These are phyloP conservation scores for Pichia inconspicua DNA, from an alignment of 1,139 yeast genomes.

Conservation along the genomic window DNA sequence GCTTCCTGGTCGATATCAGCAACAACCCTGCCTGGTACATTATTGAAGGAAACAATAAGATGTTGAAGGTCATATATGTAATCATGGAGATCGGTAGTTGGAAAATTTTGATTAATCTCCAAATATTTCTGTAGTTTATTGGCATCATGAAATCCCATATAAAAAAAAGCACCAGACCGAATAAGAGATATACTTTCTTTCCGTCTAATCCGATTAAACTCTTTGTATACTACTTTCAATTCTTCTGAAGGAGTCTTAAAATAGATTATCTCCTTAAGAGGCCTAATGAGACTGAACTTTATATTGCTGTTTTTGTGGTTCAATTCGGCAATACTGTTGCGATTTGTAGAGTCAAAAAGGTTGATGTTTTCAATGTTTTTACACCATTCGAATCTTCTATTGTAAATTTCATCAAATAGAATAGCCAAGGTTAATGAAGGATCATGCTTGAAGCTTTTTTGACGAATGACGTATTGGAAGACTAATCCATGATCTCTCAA, in stretches of 20 bases:
- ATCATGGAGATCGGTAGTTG: not conserved
- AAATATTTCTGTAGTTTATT: not conserved
- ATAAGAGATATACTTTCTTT: conserved; percentile 1
- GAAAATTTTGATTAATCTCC: not conserved
- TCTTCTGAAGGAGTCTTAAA: conserved; percentile 2
- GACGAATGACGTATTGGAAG: conserved; percentile 3
- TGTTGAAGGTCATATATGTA: conserved; percentile 4
- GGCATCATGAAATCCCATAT: not conserved
- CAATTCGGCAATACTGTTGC: not conserved
- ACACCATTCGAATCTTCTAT: conserved; percentile 6
- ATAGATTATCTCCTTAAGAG: not conserved
- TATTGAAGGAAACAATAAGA: not conserved
- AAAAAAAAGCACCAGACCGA: not conserved
- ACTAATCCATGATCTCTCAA: not conserved
- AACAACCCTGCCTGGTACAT: not conserved
- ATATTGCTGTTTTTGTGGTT: not conserved
- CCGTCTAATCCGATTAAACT: not conserved
- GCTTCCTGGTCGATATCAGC: not conserved
- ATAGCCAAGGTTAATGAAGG: not conserved
- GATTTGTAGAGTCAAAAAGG: conserved; percentile 2
- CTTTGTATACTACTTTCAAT: not conserved
- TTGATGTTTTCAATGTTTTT: not conserved
- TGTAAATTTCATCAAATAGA: conserved; percentile 11
- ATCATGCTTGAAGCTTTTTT: not conserved
- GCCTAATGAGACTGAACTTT: not conserved